phyloP scores from a whole-genome alignment of 805 yeast species.

The Yamadazyma endophytica region DNA sequence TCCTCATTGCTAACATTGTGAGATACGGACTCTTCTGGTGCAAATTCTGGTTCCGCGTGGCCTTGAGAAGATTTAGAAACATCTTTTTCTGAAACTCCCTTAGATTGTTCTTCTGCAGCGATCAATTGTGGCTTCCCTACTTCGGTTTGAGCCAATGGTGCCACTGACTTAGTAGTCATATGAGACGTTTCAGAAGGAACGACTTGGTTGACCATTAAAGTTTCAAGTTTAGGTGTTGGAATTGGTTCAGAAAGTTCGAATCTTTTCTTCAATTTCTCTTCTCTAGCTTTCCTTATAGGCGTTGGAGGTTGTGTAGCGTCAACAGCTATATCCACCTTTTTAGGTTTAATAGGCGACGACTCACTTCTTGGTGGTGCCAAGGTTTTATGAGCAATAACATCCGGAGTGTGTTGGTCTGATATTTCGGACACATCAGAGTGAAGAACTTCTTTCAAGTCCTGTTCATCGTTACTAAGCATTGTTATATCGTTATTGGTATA shows the following conservation, averaged over 20 bases:
- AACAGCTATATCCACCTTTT: conserved; percentile 10
- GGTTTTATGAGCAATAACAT: neutral
- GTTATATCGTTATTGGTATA: conserved; percentile 20
- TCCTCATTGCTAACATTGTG: conserved; percentile 17
- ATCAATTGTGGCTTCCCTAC: no score
- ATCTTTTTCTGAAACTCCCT: neutral
- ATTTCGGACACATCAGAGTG: neutral
- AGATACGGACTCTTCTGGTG: conserved; percentile 3
- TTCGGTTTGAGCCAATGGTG: no score
- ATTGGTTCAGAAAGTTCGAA: neutral
- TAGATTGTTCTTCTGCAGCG: neutral
- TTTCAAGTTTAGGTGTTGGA: neutral
- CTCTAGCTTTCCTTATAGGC: conserved; percentile 8
- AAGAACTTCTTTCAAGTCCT: conserved; percentile 1
- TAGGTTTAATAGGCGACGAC: conserved; percentile 13
- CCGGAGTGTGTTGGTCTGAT: neutral
- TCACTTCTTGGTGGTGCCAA: conserved; percentile 10
- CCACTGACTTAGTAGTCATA: conserved; percentile 1
- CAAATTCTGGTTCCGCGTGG: neutral
- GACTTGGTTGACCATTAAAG: no score
- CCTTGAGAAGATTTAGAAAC: neutral
- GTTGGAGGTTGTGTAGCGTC: conserved; percentile 19
- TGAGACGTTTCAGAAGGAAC: no score
- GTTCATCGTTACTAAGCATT: conserved; percentile 1
- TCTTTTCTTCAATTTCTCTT: conserved; percentile 5